Evolutionary conservation across 1,139 yeast genomes (phyloP), one percentile per base, ranked within the genome.

Genomic region (Diutina mesorugosa): DNA sequence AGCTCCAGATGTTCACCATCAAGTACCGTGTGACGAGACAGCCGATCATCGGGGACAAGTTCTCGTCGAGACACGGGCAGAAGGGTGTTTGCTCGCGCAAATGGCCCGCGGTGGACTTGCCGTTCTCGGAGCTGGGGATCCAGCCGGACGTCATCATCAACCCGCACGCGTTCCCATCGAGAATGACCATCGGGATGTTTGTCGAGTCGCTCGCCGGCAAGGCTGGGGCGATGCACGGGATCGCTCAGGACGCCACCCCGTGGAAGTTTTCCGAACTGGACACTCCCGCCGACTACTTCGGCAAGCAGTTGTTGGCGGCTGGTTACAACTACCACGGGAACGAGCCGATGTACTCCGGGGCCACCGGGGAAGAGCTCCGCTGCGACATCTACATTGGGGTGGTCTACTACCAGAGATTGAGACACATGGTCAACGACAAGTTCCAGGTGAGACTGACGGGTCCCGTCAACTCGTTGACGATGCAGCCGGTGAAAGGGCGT

Each of bases 131-230:
- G 73, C 77, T 87, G 46, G 99, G 99, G 66, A 91, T 93, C 61
- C 97, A 89, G 70, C 99, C 99, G 1, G 99, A 93, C 73, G 89
- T 93, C 63, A 93, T 93, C 67, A 93, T 93, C 67, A 93, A 93
- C 69, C 99, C 99, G 4, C 99, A 93, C 70, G 99, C 98, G 63
- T 93, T 93, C 91, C 99, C 99, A 63, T 91, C 98, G 57, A 95
- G 99, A 79, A 93, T 93, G 99, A 93, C 99, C 29, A 93, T 93
- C 72, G 99, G 99, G 76, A 93, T 93, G 99, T 93, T 93, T 74
- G 98, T 93, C 55, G 99, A 93, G 73, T 87, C 96, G 58, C 75
- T 93, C 60, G 99, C 99, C 16, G 99, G 99, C 66, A 93, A 93
- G 71, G 95, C 99, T 6, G 99, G 99, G 70, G 97, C 97, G 10